phyloP scores from a whole-genome alignment of 2,329 filamentous ascomycete genomes.

The Apiospora malaysiana region DNA sequence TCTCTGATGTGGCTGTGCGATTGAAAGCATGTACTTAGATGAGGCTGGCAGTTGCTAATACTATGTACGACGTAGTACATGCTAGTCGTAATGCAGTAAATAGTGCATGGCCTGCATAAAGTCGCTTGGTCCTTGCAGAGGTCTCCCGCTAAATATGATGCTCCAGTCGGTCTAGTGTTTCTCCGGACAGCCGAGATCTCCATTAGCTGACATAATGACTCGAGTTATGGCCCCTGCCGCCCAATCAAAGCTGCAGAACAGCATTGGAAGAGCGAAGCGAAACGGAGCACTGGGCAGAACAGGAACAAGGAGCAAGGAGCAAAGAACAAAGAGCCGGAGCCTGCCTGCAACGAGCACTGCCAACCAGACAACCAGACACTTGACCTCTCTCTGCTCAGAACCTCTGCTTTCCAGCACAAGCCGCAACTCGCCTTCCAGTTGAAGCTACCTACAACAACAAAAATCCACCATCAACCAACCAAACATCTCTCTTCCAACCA shows the following conservation, averaged over 20 bases:
- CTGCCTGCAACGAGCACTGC: no score
- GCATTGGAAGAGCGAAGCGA: neutral
- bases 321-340: neutral
- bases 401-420: constrained; percentile 20
- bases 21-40: neutral
- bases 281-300: neutral
- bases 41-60: neutral
- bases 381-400: no score
- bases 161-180: constrained; percentile 1
- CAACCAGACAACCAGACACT: neutral
- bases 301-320: neutral
- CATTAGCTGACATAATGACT: constrained; percentile 20
- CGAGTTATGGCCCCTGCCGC: neutral
- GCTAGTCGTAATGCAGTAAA: no score
- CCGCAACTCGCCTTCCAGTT: constrained; percentile 12
- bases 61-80: no score
- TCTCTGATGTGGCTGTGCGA: neutral
- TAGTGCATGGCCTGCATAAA: neutral
- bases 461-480: constrained; percentile 15
- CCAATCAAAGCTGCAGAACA: constrained; percentile 8
- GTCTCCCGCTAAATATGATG: neutral
- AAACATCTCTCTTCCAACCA: neutral
- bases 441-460: constrained; percentile 19
- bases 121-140: constrained; percentile 3
- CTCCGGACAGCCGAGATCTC: constrained; percentile 11